Conservation (phyloP, 2,329 filamentous ascomycete species). For the Cladosporium sp. region DNA sequence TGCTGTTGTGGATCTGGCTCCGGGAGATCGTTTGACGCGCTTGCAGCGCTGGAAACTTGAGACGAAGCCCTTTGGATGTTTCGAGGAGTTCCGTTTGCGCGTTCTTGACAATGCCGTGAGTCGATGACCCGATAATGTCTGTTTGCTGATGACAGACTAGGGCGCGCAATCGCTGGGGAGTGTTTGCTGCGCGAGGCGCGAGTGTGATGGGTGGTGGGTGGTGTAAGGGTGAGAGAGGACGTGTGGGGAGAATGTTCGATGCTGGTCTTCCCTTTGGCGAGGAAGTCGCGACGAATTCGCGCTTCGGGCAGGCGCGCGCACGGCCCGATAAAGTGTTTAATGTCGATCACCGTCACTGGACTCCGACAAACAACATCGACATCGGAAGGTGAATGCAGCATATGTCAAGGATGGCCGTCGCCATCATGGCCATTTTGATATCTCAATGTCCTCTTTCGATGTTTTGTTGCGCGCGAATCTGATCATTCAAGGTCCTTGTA, state of each 20-base stretch:
- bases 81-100: conserved; percentile 4
- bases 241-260: not conserved
- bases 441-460: no score
- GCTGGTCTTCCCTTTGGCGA: not conserved
- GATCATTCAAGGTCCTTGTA: no score
- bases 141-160: not conserved
- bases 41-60: not conserved
- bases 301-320: not conserved
- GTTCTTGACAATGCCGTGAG: not conserved
- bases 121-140: not conserved
- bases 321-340: not conserved
- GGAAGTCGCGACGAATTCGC: conserved; percentile 3
- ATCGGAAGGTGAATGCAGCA: no score
- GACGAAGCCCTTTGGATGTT: not conserved
- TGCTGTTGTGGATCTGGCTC: not conserved
- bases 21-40: not conserved
- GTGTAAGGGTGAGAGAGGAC: not conserved
- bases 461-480: no score
- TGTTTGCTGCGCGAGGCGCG: conserved; percentile 1
- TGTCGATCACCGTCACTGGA: not conserved
- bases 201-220: no score
- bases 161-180: not conserved
- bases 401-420: no score
- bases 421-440: no score
- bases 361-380: no score